A percentile compares a stretch with the other conserved stretches of the same genome.
These are phyloP conservation scores for Trichosporon coremiiforme DNA, from an alignment of 1,284 basidiomycete genomes.

Conservation along the genomic window DNA sequence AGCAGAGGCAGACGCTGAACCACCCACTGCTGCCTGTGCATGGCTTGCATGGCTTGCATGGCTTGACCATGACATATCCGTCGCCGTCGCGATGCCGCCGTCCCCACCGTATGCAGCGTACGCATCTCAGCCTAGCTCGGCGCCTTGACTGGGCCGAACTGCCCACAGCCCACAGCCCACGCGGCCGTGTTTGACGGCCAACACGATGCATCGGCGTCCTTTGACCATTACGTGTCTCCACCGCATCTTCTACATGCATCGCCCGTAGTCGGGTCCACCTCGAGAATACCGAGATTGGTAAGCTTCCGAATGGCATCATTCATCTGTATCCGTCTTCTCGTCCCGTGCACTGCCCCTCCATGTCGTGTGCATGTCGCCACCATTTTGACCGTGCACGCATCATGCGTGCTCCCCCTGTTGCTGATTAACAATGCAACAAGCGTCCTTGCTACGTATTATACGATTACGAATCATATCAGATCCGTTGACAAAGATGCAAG, in stretches of 20 bases:
- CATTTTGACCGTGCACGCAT: not conserved
- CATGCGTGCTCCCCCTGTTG: not conserved
- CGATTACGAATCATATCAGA: constrained; percentile 9
- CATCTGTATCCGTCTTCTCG: not conserved
- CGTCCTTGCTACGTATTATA: constrained; percentile 1
- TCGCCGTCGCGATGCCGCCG: not conserved
- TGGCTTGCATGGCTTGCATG: too few relatives aligned
- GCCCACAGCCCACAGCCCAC: too few relatives aligned
- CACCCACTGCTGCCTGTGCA: too few relatives aligned
- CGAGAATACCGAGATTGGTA: constrained; percentile 14
- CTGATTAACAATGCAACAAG: not conserved
- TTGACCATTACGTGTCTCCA: not conserved
- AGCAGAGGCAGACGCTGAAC: too few relatives aligned
- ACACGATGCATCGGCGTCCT: not conserved
- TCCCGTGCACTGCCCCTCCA: not conserved
- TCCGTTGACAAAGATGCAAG: not conserved
- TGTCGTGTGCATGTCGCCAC: not conserved
- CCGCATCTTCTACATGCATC: not conserved
- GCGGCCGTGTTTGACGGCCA: not conserved
- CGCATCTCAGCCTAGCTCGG: not conserved
- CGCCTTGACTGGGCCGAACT: not conserved
- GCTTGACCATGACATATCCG: not conserved
- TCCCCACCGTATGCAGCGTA: not conserved
- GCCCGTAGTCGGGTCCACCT: not conserved
- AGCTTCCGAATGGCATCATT: constrained; percentile 8